Evolutionary conservation across 179 eudicot genomes (phyloP), one percentile per base, ranked within the genome.

Genomic region (Patellifolia procumbens): DNA sequence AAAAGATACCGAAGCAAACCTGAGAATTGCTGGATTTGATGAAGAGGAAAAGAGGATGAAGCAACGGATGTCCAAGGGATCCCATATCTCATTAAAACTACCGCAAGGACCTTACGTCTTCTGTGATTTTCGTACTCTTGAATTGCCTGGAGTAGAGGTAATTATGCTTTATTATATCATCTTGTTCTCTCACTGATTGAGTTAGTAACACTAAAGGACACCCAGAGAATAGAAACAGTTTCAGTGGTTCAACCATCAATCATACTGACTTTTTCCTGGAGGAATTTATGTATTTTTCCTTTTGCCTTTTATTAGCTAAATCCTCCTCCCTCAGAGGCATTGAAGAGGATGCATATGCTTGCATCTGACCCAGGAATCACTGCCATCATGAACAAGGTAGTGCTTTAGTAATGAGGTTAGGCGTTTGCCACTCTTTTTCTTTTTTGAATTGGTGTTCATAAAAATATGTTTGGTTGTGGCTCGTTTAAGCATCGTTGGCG

Each of bases 351-450:
- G 96, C 97, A 94, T 80, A 92, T 81, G 89, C 97, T 94, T 80
- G 98, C 98, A 66, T 88, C 94, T 45, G 98, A 94, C 80, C 94
- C 91, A 61, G 98, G 98, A 85, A 91, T 94, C 56, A 89, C 91
- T 76, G 92, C 98, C 74, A 84, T 94, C 79, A 92, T 94, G 98
- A 94, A 87, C 74, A 92, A 94, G 98, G 98, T 94, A 87, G 28
- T 31, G 48, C 55, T 80, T 19, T 70, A 49, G 43, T 49, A 24
- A 24, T n/a, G 15, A 72, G 65, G 37, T 65, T 53, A 60, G 70
- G 69, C 52, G 49, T 64, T 77, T 49, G 43, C 9, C 22, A 17
- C 19, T 55, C 10, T 48, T 63, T 37, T 65, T 34, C 53, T 22
- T 60, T 67, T 35, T 20, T 35, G 9, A 69, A 16, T 83, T 74